Evolutionary conservation across 495 filamentous ascomycete species (phyloP).

Genomic region (Aspergillus indologenus): DNA sequence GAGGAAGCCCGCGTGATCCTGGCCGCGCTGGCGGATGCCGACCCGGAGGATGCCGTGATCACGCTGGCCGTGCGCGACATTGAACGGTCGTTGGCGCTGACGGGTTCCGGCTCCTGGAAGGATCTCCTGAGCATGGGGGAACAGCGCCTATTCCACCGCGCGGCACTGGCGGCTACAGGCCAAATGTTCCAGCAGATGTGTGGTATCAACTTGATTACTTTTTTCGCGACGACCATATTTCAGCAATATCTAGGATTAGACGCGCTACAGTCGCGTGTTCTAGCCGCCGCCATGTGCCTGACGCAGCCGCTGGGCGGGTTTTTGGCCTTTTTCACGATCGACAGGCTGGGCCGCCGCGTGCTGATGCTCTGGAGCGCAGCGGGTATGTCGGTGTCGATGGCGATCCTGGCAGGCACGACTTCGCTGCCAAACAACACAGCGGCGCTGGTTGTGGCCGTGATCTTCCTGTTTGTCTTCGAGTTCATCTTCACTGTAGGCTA

Average conservation of each 20-base stretch:
- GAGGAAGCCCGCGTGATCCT: conserved; percentile 56
- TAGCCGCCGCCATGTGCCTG: conserved; percentile 73
- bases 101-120: conserved; percentile 27
- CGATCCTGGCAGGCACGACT: conserved; percentile 46
- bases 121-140: conserved; percentile 34
- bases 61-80: conserved; percentile 34
- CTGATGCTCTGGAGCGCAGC: conserved; percentile 56
- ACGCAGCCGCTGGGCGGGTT: conserved; percentile 73
- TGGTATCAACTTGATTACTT: conserved; percentile 59
- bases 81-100: conserved; percentile 37
- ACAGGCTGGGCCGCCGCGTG: conserved; percentile 65
- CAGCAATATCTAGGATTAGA: conserved; percentile 53
- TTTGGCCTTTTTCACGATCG: conserved; percentile 72
- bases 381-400: conserved; percentile 62
- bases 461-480: conserved; percentile 40
- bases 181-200: conserved; percentile 48
- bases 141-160: conserved; percentile 33
- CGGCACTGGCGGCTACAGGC: conserved; percentile 29
- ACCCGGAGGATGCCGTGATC: conserved; percentile 26
- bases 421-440: conserved; percentile 33
- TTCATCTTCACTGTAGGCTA: conserved; percentile 53
- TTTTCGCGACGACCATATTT: conserved; percentile 60
- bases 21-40: conserved; percentile 28
- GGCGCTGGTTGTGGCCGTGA: conserved; percentile 39
- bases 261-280: conserved; percentile 77